Percentiles rank a stretch among this genome's conserved stretches.
These are phyloP conservation scores for Amaranthus palmeri DNA, from an alignment of 148 eudicot species.

Conservation along the genomic window DNA sequence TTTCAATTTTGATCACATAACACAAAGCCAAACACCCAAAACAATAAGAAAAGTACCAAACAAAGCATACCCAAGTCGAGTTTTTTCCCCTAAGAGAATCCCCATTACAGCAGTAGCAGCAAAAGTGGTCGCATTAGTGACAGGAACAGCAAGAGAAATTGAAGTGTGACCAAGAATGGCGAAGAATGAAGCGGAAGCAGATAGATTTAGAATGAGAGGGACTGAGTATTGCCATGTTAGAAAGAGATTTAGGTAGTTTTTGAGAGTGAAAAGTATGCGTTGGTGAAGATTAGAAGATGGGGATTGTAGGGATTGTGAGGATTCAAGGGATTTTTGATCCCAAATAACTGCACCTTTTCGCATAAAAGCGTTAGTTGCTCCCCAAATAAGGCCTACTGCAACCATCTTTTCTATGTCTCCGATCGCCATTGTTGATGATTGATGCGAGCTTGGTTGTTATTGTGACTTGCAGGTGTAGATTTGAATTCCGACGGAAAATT, in stretches of 20 bases:
- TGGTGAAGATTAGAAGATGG: constrained; percentile 13
- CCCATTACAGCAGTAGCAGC: constrained; percentile 79
- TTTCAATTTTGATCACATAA: constrained; percentile 26
- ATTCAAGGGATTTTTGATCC: constrained; percentile 42
- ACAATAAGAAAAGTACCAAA: constrained; percentile 67
- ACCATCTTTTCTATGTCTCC: constrained; percentile 72
- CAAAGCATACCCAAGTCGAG: constrained; percentile 40
- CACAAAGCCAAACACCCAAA: constrained; percentile 65
- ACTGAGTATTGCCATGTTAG: constrained; percentile 69
- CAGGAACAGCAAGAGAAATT: constrained; percentile 79
- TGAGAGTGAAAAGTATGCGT: constrained; percentile 30
- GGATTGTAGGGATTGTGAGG: constrained; percentile 26
- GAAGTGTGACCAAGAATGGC: constrained; percentile 57
- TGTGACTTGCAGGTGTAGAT: background rate
- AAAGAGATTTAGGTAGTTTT: constrained; percentile 50
- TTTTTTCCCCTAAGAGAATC: constrained; percentile 55
- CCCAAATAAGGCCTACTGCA: constrained; percentile 80
- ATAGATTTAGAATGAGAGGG: constrained; percentile 64
- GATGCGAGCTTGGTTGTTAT: background rate
- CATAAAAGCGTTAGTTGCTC: constrained; percentile 78
- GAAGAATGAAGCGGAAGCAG: constrained; percentile 81
- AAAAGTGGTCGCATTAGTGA: constrained; percentile 83
- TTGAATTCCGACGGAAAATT: background rate
- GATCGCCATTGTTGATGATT: constrained; percentile 25
- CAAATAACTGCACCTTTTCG: constrained; percentile 59